Evolutionary conservation across 2,329 filamentous ascomycete species (phyloP), one percentile per base, ranked within the genome.

Genomic region (Cercospora sp.): DNA sequence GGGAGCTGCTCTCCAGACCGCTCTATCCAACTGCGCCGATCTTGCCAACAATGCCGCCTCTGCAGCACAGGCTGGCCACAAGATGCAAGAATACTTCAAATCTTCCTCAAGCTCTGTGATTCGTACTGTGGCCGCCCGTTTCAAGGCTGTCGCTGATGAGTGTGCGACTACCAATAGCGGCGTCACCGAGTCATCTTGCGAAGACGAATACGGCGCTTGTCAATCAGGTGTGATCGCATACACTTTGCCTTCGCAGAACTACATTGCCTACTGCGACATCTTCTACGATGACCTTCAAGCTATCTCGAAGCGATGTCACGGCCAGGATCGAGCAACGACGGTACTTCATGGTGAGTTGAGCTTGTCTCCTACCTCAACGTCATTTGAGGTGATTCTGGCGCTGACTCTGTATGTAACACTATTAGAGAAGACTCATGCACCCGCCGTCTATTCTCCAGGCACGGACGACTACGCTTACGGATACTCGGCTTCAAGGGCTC

Each of bases 251-350:
- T 43, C 63, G 18, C 74, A 73, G 30, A 85, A 84, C 77, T 80
- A 84, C 75, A 86, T 90, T 77, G 86, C 85, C 66, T 89, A 89
- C 80, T 91, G 89, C 79, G 81, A 83, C 13, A 77, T 87, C 21
- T 89, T 85, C 79, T 91, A 88, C 81, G 84, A 75, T 55, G 80
- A 77, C 12, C 82, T 91, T 8, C 81, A 86, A 0, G 81, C 82
- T 1, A 67, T 87, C 32, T 80, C 84, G 8, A 73, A 72, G 8
- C 79, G 76, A 1, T 91, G 89, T 81, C 87, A 90, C 75, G 84
- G 74, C 2, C 89, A 91, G 79, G 89, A 90, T 75, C 87, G 89
- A 58, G 87, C 86, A 2, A 89, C 85, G 10, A 90, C 89, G 13
- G 84, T 84, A 34, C 77, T 91, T 13, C 89, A 91, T 74, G 51